A percentile compares a stretch with the other conserved stretches of the same genome.
phyloP scores from a whole-genome alignment of 192 early-diverging fungal species.

The Coemansia sp. region DNA sequence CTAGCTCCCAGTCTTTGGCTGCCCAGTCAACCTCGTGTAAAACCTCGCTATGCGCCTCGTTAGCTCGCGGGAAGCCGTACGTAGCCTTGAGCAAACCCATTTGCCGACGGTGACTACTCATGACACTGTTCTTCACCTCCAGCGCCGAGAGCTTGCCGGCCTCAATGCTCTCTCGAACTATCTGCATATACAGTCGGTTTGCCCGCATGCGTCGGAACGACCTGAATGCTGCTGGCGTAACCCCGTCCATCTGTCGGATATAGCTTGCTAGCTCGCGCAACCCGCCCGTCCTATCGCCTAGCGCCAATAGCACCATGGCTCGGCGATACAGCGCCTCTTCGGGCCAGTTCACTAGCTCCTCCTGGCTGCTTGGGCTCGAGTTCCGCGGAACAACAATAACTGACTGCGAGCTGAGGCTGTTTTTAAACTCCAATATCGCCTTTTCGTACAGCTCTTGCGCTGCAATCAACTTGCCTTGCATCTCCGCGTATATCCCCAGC shows the following conservation, averaged over 20 bases:
- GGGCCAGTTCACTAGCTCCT: constrained; percentile 65
- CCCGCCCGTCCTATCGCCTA: constrained; percentile 16
- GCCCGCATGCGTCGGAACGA: constrained; percentile 58
- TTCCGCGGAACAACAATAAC: constrained; percentile 48
- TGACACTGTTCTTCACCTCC: constrained; percentile 42
- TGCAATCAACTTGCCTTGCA: constrained; percentile 34
- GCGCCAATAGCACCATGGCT: constrained; percentile 51
- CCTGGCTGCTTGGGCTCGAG: constrained; percentile 32
- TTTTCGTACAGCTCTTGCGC: constrained; percentile 60
- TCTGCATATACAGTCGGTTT: constrained; percentile 55
- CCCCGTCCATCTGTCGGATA: constrained; percentile 47
- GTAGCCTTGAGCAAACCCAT: constrained; percentile 61
- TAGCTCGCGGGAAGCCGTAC: constrained; percentile 63
- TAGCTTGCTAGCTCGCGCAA: constrained; percentile 36
- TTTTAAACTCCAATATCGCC: constrained; percentile 38
- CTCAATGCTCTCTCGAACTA: constrained; percentile 42
- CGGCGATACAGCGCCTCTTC: constrained; percentile 73
- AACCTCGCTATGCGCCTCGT: constrained; percentile 61
- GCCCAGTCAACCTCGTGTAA: constrained; percentile 66
- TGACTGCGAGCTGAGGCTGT: constrained; percentile 28
- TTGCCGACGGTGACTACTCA: constrained; percentile 61
- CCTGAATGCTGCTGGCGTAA: constrained; percentile 53
- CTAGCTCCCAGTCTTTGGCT: constrained; percentile 61
- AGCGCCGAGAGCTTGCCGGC: constrained; percentile 31
- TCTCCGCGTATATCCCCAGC: constrained; percentile 54